A percentile compares a stretch with the other conserved stretches of the same genome.
These are phyloP conservation scores for Phytophthora tentaculata DNA, from an alignment of 352 stramenopile species.

Conservation along the genomic window DNA sequence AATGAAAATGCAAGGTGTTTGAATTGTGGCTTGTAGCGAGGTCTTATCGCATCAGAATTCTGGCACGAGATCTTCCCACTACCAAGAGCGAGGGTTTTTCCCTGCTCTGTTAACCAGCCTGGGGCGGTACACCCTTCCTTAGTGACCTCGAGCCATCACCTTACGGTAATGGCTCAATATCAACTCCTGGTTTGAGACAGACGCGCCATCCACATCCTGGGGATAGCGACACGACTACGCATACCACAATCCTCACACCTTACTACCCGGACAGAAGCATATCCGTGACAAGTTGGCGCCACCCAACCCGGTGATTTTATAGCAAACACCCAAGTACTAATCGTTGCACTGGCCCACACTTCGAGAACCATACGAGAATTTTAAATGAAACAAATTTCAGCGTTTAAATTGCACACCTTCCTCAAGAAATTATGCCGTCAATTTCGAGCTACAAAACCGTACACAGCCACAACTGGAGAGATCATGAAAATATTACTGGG, in stretches of 20 bases:
- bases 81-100: slow-evolving; percentile 64
- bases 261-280: slow-evolving; percentile 53
- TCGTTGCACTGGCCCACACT: neutral
- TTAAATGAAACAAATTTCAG: no score
- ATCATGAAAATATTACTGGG: no score
- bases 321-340: neutral
- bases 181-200: slow-evolving; percentile 61
- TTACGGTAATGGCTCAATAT: slow-evolving; percentile 49
- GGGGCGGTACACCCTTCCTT: slow-evolving; percentile 57
- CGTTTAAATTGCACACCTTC: no score
- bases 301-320: slow-evolving; percentile 38
- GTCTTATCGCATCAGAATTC: slow-evolving; percentile 42
- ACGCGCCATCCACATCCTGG: slow-evolving; percentile 50
- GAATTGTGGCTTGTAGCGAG: slow-evolving; percentile 35
- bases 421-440: no score
- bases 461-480: no score
- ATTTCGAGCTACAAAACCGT: no score
- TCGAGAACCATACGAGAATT: slow-evolving; percentile 7
- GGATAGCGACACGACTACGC: slow-evolving; percentile 35
- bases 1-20: slow-evolving; percentile 26
- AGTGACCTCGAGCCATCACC: slow-evolving; percentile 45
- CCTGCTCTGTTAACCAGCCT: slow-evolving; percentile 65
- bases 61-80: slow-evolving; percentile 60
- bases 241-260: slow-evolving; percentile 45
- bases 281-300: slow-evolving; percentile 52